Percentiles rank a stretch among this genome's conserved stretches.
Conservation (phyloP, 306 rosid genomes). For the Quercus wislizeni region DNA sequence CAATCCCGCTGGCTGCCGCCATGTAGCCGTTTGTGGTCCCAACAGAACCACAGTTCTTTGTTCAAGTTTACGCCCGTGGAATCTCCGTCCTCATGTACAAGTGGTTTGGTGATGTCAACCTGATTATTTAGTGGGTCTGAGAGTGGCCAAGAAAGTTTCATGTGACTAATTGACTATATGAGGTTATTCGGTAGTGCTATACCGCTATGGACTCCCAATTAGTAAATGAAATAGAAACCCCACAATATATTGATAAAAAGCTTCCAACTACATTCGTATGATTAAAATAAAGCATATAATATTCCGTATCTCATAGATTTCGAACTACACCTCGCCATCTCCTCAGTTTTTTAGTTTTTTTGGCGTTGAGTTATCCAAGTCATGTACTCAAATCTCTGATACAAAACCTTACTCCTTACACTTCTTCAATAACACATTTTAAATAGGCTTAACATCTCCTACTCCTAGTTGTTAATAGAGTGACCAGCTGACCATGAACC, state of each 20-base stretch:
- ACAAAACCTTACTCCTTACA: no score
- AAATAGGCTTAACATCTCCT: no score
- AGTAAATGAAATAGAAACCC: constrained; percentile 15
- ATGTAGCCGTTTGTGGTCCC: no score
- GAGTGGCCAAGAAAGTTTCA: constrained; percentile 26
- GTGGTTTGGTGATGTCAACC: background rate
- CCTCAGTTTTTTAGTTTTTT: background rate
- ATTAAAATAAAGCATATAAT: background rate
- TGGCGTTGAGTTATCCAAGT: no score
- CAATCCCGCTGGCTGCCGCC: no score
- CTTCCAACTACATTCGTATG: constrained; percentile 35
- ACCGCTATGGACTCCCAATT: constrained; percentile 19
- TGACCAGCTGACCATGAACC: no score
- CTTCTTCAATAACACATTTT: no score
- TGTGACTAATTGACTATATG: constrained; percentile 34
- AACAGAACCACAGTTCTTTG: no score
- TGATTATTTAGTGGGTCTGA: background rate
- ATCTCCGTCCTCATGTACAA: no score
- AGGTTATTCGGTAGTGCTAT: constrained; percentile 17
- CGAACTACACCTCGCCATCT: constrained; percentile 36
- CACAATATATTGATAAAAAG: constrained; percentile 31
- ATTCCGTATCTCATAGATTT: constrained; percentile 34
- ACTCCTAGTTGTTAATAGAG: no score
- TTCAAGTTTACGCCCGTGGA: no score
- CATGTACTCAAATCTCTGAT: no score